Conservation (phyloP, 2,329 filamentous ascomycete species). For the Metarhizium humberi region DNA sequence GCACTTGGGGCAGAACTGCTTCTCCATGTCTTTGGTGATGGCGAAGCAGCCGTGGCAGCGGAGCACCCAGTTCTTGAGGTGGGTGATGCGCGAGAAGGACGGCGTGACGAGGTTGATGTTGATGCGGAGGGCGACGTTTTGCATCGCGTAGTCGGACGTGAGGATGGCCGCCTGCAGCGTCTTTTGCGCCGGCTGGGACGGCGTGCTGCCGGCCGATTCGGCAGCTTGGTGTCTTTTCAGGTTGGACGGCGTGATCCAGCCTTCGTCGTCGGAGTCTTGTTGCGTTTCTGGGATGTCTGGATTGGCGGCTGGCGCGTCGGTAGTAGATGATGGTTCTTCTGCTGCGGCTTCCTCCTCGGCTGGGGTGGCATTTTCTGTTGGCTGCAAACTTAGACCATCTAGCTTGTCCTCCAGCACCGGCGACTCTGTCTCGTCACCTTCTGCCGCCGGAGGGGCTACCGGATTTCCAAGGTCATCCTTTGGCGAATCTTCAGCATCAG, state of each 20-base stretch:
- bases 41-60: conserved; percentile 92
- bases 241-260: conserved; percentile 93
- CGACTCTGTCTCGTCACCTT: conserved; percentile 16
- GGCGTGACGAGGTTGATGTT: conserved; percentile 84
- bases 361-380: neutral
- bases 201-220: conserved; percentile 40
- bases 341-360: conserved; percentile 2
- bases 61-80: conserved; percentile 80
- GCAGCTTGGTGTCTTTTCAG: conserved; percentile 73
- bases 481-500: conserved; percentile 15
- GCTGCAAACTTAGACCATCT: conserved; percentile 14
- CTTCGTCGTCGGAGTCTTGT: conserved; percentile 44
- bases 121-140: conserved; percentile 91
- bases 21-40: conserved; percentile 70
- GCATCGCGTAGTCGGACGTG: conserved; percentile 95
- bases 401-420: conserved; percentile 9
- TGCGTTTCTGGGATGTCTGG: conserved; percentile 10
- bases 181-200: conserved; percentile 43
- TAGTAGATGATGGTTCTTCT: neutral
- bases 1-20: conserved; percentile 89
- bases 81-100: conserved; percentile 67
- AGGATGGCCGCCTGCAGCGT: conserved; percentile 82
- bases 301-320: neutral
- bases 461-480: neutral
- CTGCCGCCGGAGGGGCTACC: neutral